Evolutionary conservation across 768 basidiomycete species (phyloP).

Genomic region (Serendipita sp.): DNA sequence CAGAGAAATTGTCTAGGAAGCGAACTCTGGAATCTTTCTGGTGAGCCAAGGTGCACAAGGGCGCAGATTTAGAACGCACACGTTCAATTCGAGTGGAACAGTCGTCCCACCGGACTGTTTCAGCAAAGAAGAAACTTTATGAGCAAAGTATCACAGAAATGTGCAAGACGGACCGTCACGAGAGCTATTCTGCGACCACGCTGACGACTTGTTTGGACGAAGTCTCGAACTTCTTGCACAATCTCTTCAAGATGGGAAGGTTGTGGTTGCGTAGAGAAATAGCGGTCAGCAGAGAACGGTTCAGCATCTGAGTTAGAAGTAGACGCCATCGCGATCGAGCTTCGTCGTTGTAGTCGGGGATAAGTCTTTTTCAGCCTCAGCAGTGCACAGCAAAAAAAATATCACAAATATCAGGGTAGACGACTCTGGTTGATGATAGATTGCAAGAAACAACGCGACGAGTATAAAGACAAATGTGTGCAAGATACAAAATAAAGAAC

Average conservation of each 20-base stretch:
- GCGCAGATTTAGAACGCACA: conserved; percentile 45
- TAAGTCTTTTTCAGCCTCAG: too few relatives aligned
- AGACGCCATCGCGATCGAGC: too few relatives aligned
- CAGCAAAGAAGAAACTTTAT: not conserved
- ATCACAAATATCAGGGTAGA: too few relatives aligned
- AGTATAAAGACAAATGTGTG: too few relatives aligned
- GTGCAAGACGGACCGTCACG: conserved; percentile 57
- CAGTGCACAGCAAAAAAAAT: too few relatives aligned
- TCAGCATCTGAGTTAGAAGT: not conserved
- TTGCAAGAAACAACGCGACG: too few relatives aligned
- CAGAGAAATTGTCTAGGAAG: conserved; percentile 97
- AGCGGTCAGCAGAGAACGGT: conserved; percentile 68
- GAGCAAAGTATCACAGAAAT: not conserved
- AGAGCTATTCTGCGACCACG: conserved; percentile 67
- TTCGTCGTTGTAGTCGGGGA: too few relatives aligned
- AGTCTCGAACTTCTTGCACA: conserved; percentile 44
- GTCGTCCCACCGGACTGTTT: conserved; percentile 92
- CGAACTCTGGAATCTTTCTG: conserved; percentile 54
- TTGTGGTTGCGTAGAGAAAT: conserved; percentile 76
- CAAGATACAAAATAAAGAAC: too few relatives aligned
- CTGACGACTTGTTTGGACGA: conserved; percentile 43
- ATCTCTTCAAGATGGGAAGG: conserved; percentile 59
- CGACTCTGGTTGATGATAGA: too few relatives aligned
- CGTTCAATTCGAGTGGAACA: conserved; percentile 93
- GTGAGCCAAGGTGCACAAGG: conserved; percentile 10